Conservation (phyloP, 192 early-diverging fungal species). For the Chytriomyces confervae region DNA sequence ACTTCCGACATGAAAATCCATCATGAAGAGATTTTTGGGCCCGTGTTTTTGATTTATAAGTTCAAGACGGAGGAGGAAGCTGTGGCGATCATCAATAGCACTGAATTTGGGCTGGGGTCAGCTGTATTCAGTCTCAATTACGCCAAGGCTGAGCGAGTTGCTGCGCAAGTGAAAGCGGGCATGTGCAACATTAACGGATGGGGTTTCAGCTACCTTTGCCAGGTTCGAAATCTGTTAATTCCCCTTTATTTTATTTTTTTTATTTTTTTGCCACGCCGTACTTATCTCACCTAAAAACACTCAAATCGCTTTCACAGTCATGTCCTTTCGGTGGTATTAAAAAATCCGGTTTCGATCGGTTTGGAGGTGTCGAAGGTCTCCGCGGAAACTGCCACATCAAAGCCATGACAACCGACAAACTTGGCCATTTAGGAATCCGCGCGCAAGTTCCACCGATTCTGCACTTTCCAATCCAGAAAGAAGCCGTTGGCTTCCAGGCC, state of each 20-base stretch:
- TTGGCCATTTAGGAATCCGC: slow-evolving; percentile 21
- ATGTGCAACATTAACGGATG: slow-evolving; percentile 91
- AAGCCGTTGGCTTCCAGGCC: slow-evolving; percentile 23
- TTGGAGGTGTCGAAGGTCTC: slow-evolving; percentile 43
- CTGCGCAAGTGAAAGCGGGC: slow-evolving; percentile 69
- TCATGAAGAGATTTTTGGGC: slow-evolving; percentile 94
- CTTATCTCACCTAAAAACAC: too few relatives aligned
- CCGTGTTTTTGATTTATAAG: slow-evolving; percentile 77
- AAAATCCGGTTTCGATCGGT: slow-evolving; percentile 35
- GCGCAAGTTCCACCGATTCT: slow-evolving; percentile 22
- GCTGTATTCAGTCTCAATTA: slow-evolving; percentile 79
- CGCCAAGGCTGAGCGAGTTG: slow-evolving; percentile 62
- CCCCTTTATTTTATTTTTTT: not conserved
- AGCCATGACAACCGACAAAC: slow-evolving; percentile 32
- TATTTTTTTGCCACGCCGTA: not conserved
- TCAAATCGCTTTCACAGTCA: not conserved
- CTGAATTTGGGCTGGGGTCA: slow-evolving; percentile 78
- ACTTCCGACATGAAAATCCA: slow-evolving; percentile 71
- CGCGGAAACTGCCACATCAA: slow-evolving; percentile 41
- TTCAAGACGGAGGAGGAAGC: slow-evolving; percentile 79
- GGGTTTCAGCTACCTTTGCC: slow-evolving; percentile 83
- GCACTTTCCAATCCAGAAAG: slow-evolving; percentile 26
- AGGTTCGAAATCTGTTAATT: slow-evolving; percentile 33
- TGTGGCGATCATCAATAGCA: slow-evolving; percentile 69
- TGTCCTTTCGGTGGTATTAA: slow-evolving; percentile 42